Conservation (phyloP, 768 basidiomycete genomes). For the Pulveroboletus sp. region DNA sequence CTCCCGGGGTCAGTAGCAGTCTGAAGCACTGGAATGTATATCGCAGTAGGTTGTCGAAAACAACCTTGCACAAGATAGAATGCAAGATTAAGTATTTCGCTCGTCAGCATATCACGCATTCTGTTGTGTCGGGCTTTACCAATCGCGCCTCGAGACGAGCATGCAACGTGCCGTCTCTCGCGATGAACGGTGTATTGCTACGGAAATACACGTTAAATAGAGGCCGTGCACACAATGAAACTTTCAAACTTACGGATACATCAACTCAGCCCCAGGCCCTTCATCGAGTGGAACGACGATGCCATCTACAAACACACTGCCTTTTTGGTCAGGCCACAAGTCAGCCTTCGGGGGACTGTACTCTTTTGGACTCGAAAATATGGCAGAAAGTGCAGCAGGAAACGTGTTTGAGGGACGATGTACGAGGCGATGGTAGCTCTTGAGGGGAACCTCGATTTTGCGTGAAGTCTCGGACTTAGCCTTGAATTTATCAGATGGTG, state of each 20-base stretch:
- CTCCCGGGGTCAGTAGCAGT: no score
- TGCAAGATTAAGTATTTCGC: no score
- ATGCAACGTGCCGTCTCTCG: slow-evolving; percentile 42
- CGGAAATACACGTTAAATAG: neutral
- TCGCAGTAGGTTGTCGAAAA: no score
- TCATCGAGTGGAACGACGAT: slow-evolving; percentile 43
- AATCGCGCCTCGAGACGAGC: slow-evolving; percentile 47
- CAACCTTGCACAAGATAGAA: no score
- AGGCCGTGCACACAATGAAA: neutral
- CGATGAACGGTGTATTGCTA: slow-evolving; percentile 48
- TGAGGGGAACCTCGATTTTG: slow-evolving; percentile 32
- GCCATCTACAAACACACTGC: slow-evolving; percentile 11
- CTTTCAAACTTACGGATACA: slow-evolving; percentile 47
- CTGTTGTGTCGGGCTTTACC: slow-evolving; percentile 33
- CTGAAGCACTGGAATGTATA: no score
- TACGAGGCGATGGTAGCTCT: slow-evolving; percentile 15
- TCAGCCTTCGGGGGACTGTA: slow-evolving; percentile 11
- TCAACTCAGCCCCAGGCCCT: slow-evolving; percentile 41
- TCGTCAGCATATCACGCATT: slow-evolving; percentile 45
- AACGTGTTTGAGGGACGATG: slow-evolving; percentile 20
- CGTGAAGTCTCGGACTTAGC: slow-evolving; percentile 4
- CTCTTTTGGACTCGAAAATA: slow-evolving; percentile 1
- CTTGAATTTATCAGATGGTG: neutral
- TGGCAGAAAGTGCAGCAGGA: slow-evolving; percentile 1
- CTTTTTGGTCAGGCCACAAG: slow-evolving; percentile 10